Evolutionary conservation across 192 early-diverging fungal genomes (phyloP), one percentile per base, ranked within the genome.

Genomic region (Geranomyces variabilis): DNA sequence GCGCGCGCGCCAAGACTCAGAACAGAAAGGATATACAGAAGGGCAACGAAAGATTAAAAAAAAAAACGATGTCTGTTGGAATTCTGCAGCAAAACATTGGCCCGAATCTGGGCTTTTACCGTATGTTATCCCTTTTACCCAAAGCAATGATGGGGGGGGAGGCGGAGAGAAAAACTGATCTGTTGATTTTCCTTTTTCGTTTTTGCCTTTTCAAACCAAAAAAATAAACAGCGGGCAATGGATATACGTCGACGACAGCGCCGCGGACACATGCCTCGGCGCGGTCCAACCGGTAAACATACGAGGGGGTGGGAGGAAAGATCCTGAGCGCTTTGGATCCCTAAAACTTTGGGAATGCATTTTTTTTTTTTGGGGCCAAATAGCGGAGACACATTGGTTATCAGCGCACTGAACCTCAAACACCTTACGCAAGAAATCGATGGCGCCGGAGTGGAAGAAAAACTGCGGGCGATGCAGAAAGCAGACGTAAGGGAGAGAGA

Each of bases 331-430:
- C n/a, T n/a, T n/a, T n/a, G n/a, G n/a, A n/a, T n/a, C n/a, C n/a
- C n/a, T n/a, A n/a, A n/a, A n/a, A n/a, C n/a, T n/a, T 63, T n/a
- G 13, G 34, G 14, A 57, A 41, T 44, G 62, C 30, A 63, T 26
- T 63, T 63, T 17, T 36, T 41, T 63, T 1, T 26, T 36, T 36
- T 19, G 14, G 10, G 26, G 24, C 67, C 22, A n/a, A n/a, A n/a
- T 30, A 70, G 60, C 60, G 17, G 55, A 15, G 67, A 51, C 0
- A 36, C 74, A 22, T 31, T 75, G 0, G 51, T 83, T 19, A 49
- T 83, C 17, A 71, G 55, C 29, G 81, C 81, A 13, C 33, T 80
- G 14, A 78, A 83, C 46, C 63, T 83, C 28, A 79, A 80, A 43
- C 15, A 66, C 46, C 56, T 78, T 21, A 56, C 63, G 29, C 78